Evolutionary conservation across 1,284 basidiomycete genomes (phyloP), one percentile per base, ranked within the genome.

Genomic region (Mycosarcoma maydis): DNA sequence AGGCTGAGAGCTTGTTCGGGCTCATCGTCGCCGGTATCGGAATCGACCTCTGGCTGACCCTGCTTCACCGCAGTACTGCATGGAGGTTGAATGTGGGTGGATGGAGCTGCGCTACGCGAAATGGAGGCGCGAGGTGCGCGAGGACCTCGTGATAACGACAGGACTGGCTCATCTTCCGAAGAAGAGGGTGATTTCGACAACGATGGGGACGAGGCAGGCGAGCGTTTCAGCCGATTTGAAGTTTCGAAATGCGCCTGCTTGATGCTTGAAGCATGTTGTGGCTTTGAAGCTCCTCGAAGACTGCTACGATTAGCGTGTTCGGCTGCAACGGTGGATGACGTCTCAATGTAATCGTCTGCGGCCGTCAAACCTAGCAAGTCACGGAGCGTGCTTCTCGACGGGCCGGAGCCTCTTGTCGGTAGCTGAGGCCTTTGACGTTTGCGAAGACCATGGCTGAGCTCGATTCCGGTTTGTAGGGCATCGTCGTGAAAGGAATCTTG

Each of bases 261-360:
- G 3, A 8, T 14, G 14, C 14, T 14, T 30, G 29, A 30, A 30
- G 9, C 29, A 10, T 7, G 8, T 7, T 5, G 33, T 8, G 9
- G n/a, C 1, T 0, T 14, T 11, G 19, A 7, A 16, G 13, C 3
- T 8, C 10, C 11, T 2, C 23, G 6, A 6, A 13, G 5, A 16
- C 14, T 26, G 11, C 29, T 26, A 6, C 23, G 20, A 27, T 34
- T 20, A 20, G 44, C 38, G 11, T 1, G 3, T 34, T 16, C 14
- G n/a, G 34, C 19, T 30, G 37, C 29, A 27, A 42, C 34, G 6
- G 42, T 32, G 32, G 19, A 20, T 20, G 37, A 20, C 2, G 56
- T 54, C 11, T 70, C 67, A 33, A 70, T 65, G 30, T 53, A 70
- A 26, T 65, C 67, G 20, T 70, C 68, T 7, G 47, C 45, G n/a